phyloP scores from a whole-genome alignment of 352 stramenopile species.

The Globisporangium nagaii region DNA sequence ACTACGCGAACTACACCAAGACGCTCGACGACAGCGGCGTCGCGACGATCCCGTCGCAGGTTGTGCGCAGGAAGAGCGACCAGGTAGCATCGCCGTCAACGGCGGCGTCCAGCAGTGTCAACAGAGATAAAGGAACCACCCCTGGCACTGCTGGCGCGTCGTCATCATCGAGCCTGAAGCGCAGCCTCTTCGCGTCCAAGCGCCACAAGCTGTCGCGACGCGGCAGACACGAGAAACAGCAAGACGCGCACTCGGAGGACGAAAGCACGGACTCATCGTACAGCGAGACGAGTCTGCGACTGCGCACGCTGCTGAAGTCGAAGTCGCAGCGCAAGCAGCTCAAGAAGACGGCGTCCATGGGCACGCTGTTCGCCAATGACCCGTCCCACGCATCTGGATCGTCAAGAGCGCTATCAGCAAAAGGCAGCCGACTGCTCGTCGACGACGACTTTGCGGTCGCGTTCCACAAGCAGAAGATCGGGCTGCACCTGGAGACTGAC shows the following conservation, averaged over 20 bases:
- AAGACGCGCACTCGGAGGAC: not conserved
- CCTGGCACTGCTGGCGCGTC: not conserved
- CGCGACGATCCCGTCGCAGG: conserved; percentile 43
- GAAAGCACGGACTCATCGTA: conserved; percentile 2
- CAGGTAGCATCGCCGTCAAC: not conserved
- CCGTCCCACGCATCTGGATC: not conserved
- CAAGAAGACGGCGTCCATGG: conserved; percentile 23
- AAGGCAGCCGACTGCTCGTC: not conserved
- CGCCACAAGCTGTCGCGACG: conserved; percentile 4
- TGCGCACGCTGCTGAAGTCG: conserved; percentile 3
- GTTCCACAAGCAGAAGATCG: conserved; percentile 60
- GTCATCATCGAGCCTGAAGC: not conserved
- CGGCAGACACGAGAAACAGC: not conserved
- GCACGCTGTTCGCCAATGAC: conserved; percentile 17
- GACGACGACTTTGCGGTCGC: conserved; percentile 49
- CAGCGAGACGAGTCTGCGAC: conserved; percentile 2
- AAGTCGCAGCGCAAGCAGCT: conserved; percentile 7
- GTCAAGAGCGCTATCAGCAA: conserved; percentile 1
- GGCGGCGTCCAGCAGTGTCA: not conserved
- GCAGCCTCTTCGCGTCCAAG: not conserved
- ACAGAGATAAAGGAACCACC: no score
- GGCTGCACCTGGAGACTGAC: conserved; percentile 65
- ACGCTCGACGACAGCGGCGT: conserved; percentile 31
- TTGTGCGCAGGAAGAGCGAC: conserved; percentile 29
- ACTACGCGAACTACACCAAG: conserved; percentile 45